Base-by-base conservation (phyloP, 345 rosid species). In the Euphorbia lathyris region DNA sequence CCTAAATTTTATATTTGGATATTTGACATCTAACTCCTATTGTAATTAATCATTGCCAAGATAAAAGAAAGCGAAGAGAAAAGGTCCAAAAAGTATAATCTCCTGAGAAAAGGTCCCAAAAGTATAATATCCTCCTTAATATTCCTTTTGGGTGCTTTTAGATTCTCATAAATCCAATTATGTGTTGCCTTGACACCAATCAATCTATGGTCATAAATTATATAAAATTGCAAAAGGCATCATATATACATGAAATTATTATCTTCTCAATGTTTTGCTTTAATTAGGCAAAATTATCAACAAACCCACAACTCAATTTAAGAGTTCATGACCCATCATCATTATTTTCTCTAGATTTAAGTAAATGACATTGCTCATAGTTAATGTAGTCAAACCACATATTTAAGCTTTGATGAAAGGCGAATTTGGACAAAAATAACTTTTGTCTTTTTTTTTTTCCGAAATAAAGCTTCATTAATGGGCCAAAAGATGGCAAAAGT, bases 251-350 rank as follows among this genome's bases (percentile, higher is more conserved):
- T 45, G 7, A 61, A 48, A 73, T 40, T 43, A 58, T 56, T 58
- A 34, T 36, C 67, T 61, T 19, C 58, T 0, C 16, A 53, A 55
- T 65, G 70, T 9, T 32, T 56, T 42, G 70, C 79, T 76, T 80
- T 80, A 63, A 58, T 45, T 65, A 34, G 74, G 71, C 74, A 72
- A 67, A 57, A 13, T 56, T 70, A 2, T 47, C 2, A 26, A 36
- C 19, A 40, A 57, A 58, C 51, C 64, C 27, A 38, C 47, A 78
- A 71, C 61, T 40, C 66, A 23, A 29, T 22, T 26, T 23, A 27
- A 66, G 27, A 34, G 55, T 58, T 69, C 42, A 51, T 36, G 45
- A 1, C 55, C 38, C 42, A 0, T 32, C 32, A 26, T 19, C 7
- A 11, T 9, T 3, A 22, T 34, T 36, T 61, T 50, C 17, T 10